Base-by-base conservation (phyloP, 2,329 filamentous ascomycete genomes). In the Phyllosticta citribraziliensis region DNA sequence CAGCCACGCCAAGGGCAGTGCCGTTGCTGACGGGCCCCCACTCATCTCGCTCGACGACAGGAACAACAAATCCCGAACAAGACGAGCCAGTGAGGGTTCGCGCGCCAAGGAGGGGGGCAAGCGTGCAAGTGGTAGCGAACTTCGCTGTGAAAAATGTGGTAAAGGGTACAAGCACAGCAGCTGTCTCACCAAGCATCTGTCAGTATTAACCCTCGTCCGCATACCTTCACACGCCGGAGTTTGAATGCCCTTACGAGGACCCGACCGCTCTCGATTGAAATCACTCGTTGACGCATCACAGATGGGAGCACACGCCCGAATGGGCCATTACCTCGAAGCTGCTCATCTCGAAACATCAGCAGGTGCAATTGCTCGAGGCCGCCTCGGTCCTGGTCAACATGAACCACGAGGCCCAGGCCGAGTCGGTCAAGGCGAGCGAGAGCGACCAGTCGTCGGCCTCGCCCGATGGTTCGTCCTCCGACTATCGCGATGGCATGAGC, bases 91-190 rank as follows among this genome's bases (percentile, higher is more conserved):
- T 74, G 93, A 97, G 73, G 92, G 91, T 64, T 89, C 93, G 67
- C 86, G 88, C 68, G 81, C 93, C 65, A 79, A 82, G 69, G 95
- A 94, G 76, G 87, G 88, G 68, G 82, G 84, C 67, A 87, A 85
- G 79, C 92, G 91, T 78, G 83, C 84, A 75, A 88, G 85, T 78
- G 84, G 86, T 71, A 85, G 87, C 71, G 93, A 97, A 75, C 85
- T 99, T 73, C 91, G 89, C 77, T 99, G 94, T 80, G 91, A 96
- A 74, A 93, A 92, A 78, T 99, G 94, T 81, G 93, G 93, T 77
- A 99, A 99, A 84, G 91, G 91, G 79, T 99, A 99, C 85, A 99
- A 99, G 86, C 94, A 99, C 84, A 96, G 92, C 86, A 97, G 94
- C 82, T 99, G 94, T 86, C 86, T 99, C 82, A 95, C 90, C 75